These are phyloP conservation scores for Spinacia oleracea DNA, from an alignment of 179 eudicot genomes.

Conservation along the genomic window DNA sequence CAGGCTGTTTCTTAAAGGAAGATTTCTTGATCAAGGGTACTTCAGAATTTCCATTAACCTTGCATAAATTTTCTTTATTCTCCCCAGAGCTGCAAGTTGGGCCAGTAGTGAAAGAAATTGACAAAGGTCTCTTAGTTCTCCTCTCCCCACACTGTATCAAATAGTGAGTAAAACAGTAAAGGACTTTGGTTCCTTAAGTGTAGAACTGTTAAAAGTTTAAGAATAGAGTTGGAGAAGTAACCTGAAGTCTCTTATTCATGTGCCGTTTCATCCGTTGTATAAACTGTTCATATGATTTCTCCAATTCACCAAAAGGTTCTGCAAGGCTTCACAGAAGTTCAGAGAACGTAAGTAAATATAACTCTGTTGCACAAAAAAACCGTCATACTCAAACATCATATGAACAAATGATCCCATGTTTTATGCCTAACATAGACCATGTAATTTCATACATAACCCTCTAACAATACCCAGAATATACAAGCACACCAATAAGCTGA, in stretches of 20 bases:
- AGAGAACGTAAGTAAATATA: slow-evolving; percentile 20
- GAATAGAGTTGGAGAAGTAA: slow-evolving; percentile 19
- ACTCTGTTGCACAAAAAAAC: slow-evolving; percentile 4
- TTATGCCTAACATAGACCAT: background rate
- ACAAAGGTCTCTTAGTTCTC: slow-evolving; percentile 40
- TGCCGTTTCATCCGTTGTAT: slow-evolving; percentile 64
- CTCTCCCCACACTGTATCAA: slow-evolving; percentile 46
- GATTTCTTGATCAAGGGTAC: slow-evolving; percentile 22
- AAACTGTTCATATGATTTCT: slow-evolving; percentile 78
- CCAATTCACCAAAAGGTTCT: slow-evolving; percentile 82
- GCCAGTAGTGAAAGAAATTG: slow-evolving; percentile 26
- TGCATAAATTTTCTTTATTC: slow-evolving; percentile 29
- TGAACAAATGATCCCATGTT: background rate
- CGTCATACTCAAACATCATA: background rate
- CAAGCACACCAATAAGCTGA: background rate
- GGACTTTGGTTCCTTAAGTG: background rate
- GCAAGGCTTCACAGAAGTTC: slow-evolving; percentile 64
- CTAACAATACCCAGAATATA: background rate
- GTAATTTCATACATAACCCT: background rate
- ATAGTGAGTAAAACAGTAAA: slow-evolving; percentile 2
- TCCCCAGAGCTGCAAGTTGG: slow-evolving; percentile 24
- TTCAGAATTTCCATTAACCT: slow-evolving; percentile 22
- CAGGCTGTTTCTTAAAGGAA: slow-evolving; percentile 17
- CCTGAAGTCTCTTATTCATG: slow-evolving; percentile 64
- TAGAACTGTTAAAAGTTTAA: slow-evolving; percentile 7